A percentile compares a stretch with the other conserved stretches of the same genome.
Evolutionary conservation across 176 grass and related monocot species (phyloP).

Genomic region (Thinopyrum elongatum): DNA sequence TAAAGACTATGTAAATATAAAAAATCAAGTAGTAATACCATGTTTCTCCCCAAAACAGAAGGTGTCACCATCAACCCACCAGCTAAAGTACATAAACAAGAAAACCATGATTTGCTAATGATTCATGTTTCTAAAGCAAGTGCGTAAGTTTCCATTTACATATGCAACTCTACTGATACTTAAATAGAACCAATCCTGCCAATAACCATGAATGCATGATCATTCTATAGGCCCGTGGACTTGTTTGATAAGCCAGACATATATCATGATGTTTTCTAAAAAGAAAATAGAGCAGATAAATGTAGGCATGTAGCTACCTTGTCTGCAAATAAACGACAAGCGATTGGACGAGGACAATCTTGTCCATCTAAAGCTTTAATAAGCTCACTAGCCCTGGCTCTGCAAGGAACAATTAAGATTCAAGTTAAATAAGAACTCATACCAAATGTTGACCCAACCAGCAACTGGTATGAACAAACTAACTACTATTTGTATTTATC

Average conservation of each 20-base stretch:
- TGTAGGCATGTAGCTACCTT: constrained; percentile 32
- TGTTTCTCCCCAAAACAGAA: too few relatives aligned
- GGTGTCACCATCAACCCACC: background rate
- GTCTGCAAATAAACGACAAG: constrained; percentile 47
- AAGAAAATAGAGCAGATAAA: background rate
- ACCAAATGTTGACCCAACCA: background rate
- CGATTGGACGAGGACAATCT: constrained; percentile 47
- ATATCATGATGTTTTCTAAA: constrained; percentile 5
- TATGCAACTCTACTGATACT: background rate
- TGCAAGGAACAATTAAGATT: constrained; percentile 23
- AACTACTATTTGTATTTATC: background rate
- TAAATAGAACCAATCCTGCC: background rate
- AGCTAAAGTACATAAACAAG: background rate
- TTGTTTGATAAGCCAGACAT: background rate
- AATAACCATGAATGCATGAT: background rate
- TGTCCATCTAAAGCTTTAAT: constrained; percentile 59
- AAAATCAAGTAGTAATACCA: too few relatives aligned
- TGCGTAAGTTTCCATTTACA: background rate
- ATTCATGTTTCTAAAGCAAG: background rate
- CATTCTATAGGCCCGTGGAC: background rate
- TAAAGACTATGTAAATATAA: background rate
- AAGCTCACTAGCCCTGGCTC: constrained; percentile 47
- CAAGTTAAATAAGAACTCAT: constrained; percentile 10
- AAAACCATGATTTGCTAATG: background rate
- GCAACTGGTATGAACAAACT: background rate